A percentile compares a stretch with the other conserved stretches of the same genome.
Conservation (phyloP, 345 rosid genomes). For the Brassica juncea region DNA sequence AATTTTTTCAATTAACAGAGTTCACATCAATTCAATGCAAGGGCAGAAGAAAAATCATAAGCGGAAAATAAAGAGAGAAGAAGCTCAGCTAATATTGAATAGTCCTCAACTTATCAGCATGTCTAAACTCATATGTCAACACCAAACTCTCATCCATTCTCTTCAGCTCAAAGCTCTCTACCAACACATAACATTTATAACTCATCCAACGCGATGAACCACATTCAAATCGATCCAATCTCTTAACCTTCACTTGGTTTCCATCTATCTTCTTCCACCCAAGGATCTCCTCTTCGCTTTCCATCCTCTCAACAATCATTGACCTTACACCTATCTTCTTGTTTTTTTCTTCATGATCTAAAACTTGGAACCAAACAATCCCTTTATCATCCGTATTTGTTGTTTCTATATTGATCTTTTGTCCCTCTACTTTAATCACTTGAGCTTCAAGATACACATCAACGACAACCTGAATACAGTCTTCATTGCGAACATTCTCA, state of each 20-base stretch:
- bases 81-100: conserved; percentile 15
- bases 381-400: conserved; percentile 35
- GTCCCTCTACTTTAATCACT: conserved; percentile 40
- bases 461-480: conserved; percentile 30
- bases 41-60: neutral
- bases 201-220: conserved; percentile 44
- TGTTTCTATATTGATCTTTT: conserved; percentile 19
- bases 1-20: neutral
- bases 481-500: conserved; percentile 28
- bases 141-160: conserved; percentile 62
- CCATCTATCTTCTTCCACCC: conserved; percentile 46
- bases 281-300: conserved; percentile 50
- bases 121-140: conserved; percentile 52
- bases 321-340: conserved; percentile 48
- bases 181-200: conserved; percentile 54
- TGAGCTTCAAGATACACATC: conserved; percentile 39
- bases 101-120: conserved; percentile 41
- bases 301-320: conserved; percentile 51
- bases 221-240: conserved; percentile 31
- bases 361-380: conserved; percentile 43
- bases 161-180: conserved; percentile 60
- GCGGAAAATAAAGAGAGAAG: neutral
- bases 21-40: neutral
- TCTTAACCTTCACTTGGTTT: conserved; percentile 34
- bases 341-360: neutral